phyloP scores from a whole-genome alignment of 2,329 filamentous ascomycete species.

The Fusarium keratoplasticum region DNA sequence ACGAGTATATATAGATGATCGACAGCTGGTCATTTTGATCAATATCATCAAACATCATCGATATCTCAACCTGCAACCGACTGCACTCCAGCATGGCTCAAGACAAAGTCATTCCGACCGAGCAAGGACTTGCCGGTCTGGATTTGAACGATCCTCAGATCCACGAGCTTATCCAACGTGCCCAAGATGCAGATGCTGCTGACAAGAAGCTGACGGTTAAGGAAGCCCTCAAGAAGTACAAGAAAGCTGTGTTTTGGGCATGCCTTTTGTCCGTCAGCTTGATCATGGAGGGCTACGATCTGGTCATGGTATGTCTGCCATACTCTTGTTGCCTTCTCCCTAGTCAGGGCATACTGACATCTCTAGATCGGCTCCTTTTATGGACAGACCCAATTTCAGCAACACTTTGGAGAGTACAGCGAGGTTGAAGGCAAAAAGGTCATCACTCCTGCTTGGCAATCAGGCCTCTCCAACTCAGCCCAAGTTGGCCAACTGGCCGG shows the following conservation, averaged over 20 bases:
- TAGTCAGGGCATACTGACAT: background rate
- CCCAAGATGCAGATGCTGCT: background rate
- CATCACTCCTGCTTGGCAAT: conserved; percentile 49
- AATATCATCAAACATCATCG: background rate
- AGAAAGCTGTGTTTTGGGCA: conserved; percentile 9
- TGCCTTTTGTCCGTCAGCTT: background rate
- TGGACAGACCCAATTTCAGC: conserved; percentile 7
- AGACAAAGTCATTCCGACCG: conserved; percentile 1
- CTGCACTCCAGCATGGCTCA: background rate
- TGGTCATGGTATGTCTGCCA: background rate
- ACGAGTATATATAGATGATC: background rate
- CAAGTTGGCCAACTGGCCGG: conserved; percentile 26
- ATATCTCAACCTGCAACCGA: background rate
- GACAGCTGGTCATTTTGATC: background rate
- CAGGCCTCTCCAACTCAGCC: background rate
- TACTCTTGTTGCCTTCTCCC: background rate
- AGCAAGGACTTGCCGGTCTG: background rate
- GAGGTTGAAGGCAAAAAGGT: conserved; percentile 45
- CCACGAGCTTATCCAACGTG: background rate
- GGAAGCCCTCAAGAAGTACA: conserved; percentile 6
- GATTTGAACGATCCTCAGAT: conserved; percentile 1
- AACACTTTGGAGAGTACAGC: background rate
- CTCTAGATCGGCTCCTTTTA: conserved; percentile 7
- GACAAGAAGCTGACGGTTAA: background rate
- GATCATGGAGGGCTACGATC: conserved; percentile 6